Base-by-base conservation (phyloP, 192 early-diverging fungal species). In the Backusella macrospora region DNA sequence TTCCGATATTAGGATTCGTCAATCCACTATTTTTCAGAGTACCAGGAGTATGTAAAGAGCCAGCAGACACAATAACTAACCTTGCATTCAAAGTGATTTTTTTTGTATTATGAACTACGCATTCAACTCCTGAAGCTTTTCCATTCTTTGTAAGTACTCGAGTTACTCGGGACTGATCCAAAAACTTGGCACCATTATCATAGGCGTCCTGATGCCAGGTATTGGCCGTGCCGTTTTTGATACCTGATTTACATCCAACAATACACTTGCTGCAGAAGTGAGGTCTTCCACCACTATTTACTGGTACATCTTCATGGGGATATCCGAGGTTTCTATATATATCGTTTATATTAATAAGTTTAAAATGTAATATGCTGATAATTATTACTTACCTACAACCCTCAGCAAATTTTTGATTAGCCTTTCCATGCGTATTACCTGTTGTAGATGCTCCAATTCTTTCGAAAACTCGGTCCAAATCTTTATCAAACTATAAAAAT, bases 131-230 rank as follows among this genome's bases (percentile, higher is more conserved):
- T 5, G 76, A 75, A 13, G 87, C 92, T 40, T 77, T 79, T 47
- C 87, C 87, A 29, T 87, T 83, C 18, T 84, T 48, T 44, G 85
- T 78, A 39, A 90, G 70, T 14, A 95, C 82, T 12, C 79, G 77
- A 9, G 90, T 81, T 8, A 91, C 89, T 62, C 80, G 81, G 40
- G 83, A 80, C 9, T 85, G 75, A 14, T 92, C 75, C 49, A 93
- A 67, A 63, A 95, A 92, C 37, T 83, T 78, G 5, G 87, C 86
- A 47, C 90, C 91, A 65, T 84, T 34, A 5, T 87, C 76, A 55
- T 84, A 78, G 37, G 93, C 92, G 71, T 95, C 92, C 5, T 75
- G 68, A 70, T 93, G 85, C 82, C 84, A 95, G n/a, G 92, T 92
- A 66, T 85, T 78, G 52, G 82, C 76, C 5, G 90, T 80, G 9